Conservation (phyloP, 1,284 basidiomycete genomes). For the Leccinum pallidistipes region DNA sequence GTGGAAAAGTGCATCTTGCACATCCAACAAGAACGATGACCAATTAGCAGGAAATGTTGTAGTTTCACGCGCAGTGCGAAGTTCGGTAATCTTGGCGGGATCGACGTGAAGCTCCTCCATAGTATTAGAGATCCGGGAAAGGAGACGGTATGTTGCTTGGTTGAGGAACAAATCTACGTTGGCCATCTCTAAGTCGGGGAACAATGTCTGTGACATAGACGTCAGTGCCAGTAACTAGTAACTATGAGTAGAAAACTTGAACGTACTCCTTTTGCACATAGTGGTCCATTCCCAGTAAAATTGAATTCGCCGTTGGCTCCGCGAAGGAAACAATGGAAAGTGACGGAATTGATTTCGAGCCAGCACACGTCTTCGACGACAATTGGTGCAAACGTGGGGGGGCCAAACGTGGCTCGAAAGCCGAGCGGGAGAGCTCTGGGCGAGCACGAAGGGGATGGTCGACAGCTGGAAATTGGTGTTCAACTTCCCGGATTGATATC, state of each 20-base stretch:
- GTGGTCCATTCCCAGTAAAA: background rate
- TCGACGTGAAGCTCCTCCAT: background rate
- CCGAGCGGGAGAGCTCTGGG: background rate
- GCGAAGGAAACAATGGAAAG: background rate
- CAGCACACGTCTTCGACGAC: background rate
- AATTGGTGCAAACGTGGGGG: background rate
- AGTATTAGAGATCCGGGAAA: background rate
- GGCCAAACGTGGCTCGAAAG: background rate
- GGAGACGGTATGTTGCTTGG: background rate
- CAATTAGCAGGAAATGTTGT: background rate
- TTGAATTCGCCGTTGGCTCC: background rate
- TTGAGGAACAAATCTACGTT: background rate
- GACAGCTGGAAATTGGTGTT: background rate
- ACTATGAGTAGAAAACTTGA: background rate
- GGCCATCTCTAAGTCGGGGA: background rate
- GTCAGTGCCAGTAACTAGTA: background rate
- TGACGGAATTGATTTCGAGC: background rate
- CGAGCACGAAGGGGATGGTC: background rate
- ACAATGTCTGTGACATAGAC: background rate
- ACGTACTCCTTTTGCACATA: background rate
- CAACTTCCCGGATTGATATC: background rate
- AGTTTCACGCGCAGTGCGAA: background rate
- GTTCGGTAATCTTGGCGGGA: background rate
- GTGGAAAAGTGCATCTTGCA: background rate
- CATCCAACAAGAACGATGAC: background rate